These are phyloP conservation scores for Annona cherimola DNA, from an alignment of 164 flowering plant species.

Conservation along the genomic window DNA sequence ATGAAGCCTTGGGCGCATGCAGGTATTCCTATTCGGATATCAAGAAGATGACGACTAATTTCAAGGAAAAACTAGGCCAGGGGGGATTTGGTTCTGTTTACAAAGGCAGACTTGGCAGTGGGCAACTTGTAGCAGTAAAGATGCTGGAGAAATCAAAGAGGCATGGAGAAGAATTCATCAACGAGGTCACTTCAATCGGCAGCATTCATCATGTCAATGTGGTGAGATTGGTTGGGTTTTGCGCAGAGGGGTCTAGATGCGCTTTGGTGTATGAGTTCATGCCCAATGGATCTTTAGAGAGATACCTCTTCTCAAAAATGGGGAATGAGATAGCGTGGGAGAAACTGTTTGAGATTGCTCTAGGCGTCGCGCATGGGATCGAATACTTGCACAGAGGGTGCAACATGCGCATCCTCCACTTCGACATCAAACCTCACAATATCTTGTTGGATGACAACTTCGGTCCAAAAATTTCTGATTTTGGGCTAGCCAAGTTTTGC, in stretches of 20 bases:
- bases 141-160: conserved; percentile 6
- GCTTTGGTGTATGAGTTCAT: conserved; percentile 14
- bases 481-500: conserved; percentile 13
- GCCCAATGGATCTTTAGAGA: conserved; percentile 17
- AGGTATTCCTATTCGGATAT: conserved; percentile 12
- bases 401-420: conserved; percentile 10
- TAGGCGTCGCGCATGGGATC: conserved; percentile 10
- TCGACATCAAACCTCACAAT: conserved; percentile 20
- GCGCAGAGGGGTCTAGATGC: conserved; percentile 1
- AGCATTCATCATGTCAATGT: conserved; percentile 15
- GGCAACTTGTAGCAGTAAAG: conserved; percentile 8
- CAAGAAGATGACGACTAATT: conserved; percentile 1
- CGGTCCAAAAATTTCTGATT: conserved; percentile 16
- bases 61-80: conserved; percentile 11
- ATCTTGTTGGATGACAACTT: conserved; percentile 11
- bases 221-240: conserved; percentile 11
- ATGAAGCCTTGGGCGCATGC: neutral
- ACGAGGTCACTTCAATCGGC: conserved; percentile 12
- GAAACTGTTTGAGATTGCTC: conserved; percentile 9
- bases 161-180: conserved; percentile 12
- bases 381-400: conserved; percentile 14
- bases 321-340: conserved; percentile 6
- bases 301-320: neutral
- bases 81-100: conserved; percentile 15
- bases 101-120: conserved; percentile 10